Base-by-base conservation (phyloP, 2,329 filamentous ascomycete genomes). In the Colletotrichum endophyticum region DNA sequence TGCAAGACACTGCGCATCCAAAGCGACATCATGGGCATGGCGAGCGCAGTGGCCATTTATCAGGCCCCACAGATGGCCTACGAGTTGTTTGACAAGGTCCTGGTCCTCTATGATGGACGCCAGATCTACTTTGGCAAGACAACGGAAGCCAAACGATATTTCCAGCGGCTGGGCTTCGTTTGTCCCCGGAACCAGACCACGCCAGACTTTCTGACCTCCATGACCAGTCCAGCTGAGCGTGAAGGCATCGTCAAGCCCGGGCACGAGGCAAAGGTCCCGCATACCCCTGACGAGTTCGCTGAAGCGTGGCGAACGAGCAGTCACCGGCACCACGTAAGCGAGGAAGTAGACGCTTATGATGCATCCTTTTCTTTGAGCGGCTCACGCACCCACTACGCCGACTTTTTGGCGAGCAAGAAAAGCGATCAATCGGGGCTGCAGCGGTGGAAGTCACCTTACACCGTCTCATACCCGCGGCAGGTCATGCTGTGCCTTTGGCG, bases 181-280 rank as follows among this genome's bases (percentile, higher is more conserved):
- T 94, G 84, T 32, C 85, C 86, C 1, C 80, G 82, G 0, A 80
- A 87, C 32, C 85, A 92, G 79, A 95, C 94, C 0, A 95, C 93
- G 1, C 92, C 94, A 1, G 94, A 95, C 80, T 95, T 95, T 82
- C 83, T 95, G 22, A 95, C 80, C 1, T 88, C 88, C 2, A 86
- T 91, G 56, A 90, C 88, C 1, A 84, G 81, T 5, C 83, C 84
- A 2, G 72, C 79, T 3, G 85, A 86, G 76, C 84, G 84, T 22
- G 85, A 86, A 74, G 84, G 84, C 28, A 78, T 82, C 32, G 73
- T 85, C 15, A 81, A 80, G 16, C 79, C 81, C 1, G 85, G 85
- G 2, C 85, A 79, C 13, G 83, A 86, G 74, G 79, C 81, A 68
- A 80, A 78, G 8, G 84, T 82, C 1, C 85, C 84, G 0, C 81